Evolutionary conservation across 1,139 yeast genomes (phyloP).

Genomic region (Protomyces macrosporus): DNA sequence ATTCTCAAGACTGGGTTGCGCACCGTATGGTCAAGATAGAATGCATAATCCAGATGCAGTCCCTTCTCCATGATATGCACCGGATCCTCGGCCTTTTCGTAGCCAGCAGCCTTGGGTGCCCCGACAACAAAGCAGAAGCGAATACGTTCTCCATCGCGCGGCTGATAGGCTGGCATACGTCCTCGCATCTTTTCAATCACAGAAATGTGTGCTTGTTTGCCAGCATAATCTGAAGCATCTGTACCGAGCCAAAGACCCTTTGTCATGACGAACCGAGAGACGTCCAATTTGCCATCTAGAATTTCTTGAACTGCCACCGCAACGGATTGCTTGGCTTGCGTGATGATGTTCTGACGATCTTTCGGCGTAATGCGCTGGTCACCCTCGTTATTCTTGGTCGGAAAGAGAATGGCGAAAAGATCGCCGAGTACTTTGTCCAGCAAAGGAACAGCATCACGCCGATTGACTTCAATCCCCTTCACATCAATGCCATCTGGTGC

Average conservation of each 20-base stretch:
- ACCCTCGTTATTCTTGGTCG: slow-evolving; percentile 3
- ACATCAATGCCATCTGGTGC: slow-evolving; percentile 17
- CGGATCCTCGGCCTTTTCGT: slow-evolving; percentile 26
- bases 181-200: slow-evolving; percentile 20
- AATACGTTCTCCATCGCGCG: slow-evolving; percentile 23
- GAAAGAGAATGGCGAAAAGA: slow-evolving; percentile 13
- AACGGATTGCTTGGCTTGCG: slow-evolving; percentile 16
- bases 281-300: slow-evolving; percentile 8
- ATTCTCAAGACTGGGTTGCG: slow-evolving; percentile 18
- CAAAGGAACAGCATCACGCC: slow-evolving; percentile 25
- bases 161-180: slow-evolving; percentile 3
- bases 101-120: slow-evolving; percentile 20
- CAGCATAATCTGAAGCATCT: slow-evolving; percentile 14
- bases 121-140: slow-evolving; percentile 13
- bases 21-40: slow-evolving; percentile 22
- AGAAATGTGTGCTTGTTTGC: slow-evolving; percentile 21
- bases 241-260: slow-evolving; percentile 26
- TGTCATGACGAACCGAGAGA: slow-evolving; percentile 21
- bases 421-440: slow-evolving; percentile 19
- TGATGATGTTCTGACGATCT: slow-evolving; percentile 4
- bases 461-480: slow-evolving; percentile 22
- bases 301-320: background rate
- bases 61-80: slow-evolving; percentile 15
- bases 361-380: background rate
- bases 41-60: slow-evolving; percentile 14